Evolutionary conservation across 2,329 filamentous ascomycete species (phyloP).

Genomic region (Talaromyces sp.): DNA sequence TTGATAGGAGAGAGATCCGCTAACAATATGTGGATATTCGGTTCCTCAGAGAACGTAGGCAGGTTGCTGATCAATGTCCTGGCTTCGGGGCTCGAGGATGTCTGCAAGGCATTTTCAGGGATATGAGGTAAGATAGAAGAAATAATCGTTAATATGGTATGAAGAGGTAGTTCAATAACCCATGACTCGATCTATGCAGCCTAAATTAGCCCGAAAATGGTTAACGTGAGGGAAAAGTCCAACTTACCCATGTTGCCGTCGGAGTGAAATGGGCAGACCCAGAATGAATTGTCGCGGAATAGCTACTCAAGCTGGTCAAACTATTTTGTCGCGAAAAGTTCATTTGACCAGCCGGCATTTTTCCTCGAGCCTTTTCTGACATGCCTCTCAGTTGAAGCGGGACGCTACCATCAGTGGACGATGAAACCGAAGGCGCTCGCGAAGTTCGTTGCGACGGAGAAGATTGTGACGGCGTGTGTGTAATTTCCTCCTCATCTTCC

Average conservation of each 20-base stretch:
- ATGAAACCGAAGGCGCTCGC: constrained; percentile 64
- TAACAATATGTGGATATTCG: constrained; percentile 63
- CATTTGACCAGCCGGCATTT: constrained; percentile 80
- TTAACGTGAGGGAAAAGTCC: neutral
- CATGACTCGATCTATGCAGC: constrained; percentile 70
- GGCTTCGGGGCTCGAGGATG: constrained; percentile 33
- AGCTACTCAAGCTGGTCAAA: constrained; percentile 69
- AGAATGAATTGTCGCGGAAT: constrained; percentile 55
- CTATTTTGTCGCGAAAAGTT: constrained; percentile 88
- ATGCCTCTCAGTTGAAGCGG: constrained; percentile 81
- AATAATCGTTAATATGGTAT: constrained; percentile 76
- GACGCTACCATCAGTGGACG: constrained; percentile 69
- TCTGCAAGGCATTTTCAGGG: constrained; percentile 44
- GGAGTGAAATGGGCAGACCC: constrained; percentile 63
- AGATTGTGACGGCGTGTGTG: constrained; percentile 55
- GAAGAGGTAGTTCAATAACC: constrained; percentile 85
- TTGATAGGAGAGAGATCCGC: constrained; percentile 65
- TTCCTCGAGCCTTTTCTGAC: constrained; percentile 95
- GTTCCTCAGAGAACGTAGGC: constrained; percentile 39
- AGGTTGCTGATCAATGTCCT: constrained; percentile 39
- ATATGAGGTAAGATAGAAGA: constrained; percentile 50
- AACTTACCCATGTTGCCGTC: constrained; percentile 64
- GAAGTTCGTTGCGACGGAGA: constrained; percentile 52
- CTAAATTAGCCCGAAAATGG: constrained; percentile 14
- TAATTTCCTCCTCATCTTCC: constrained; percentile 27